phyloP scores from a whole-genome alignment of 345 rosid species.

The Boechera retrofracta region DNA sequence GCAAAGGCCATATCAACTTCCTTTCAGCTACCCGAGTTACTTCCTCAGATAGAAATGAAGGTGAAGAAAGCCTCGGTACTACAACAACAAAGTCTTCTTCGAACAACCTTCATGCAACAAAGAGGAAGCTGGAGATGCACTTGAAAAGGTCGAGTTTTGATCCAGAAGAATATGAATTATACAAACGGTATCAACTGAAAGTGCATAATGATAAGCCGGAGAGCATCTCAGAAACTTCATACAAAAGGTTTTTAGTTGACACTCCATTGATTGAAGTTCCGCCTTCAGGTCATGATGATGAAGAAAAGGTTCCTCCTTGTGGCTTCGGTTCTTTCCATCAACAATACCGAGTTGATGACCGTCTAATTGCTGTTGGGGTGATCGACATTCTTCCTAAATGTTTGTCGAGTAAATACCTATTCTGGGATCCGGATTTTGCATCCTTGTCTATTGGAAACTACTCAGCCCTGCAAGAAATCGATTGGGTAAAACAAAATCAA shows the following conservation, averaged over 20 bases:
- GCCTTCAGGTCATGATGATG: constrained; percentile 54
- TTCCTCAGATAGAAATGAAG: constrained; percentile 44
- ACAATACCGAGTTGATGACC: constrained; percentile 79
- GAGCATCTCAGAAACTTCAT: constrained; percentile 63
- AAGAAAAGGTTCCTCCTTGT: constrained; percentile 68
- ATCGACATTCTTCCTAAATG: constrained; percentile 89
- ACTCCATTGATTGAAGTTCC: constrained; percentile 75
- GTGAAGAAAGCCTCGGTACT: constrained; percentile 47
- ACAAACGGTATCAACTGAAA: constrained; percentile 74
- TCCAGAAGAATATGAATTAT: constrained; percentile 76
- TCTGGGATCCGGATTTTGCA: constrained; percentile 96
- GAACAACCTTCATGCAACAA: constrained; percentile 46
- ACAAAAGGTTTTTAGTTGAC: constrained; percentile 80
- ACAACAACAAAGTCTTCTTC: constrained; percentile 47
- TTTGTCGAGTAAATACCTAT: constrained; percentile 89
- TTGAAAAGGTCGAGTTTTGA: constrained; percentile 89
- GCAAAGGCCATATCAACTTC: constrained; percentile 86
- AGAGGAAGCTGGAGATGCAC: constrained; percentile 70
- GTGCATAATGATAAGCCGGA: constrained; percentile 81
- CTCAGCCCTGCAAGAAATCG: constrained; percentile 86
- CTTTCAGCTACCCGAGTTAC: constrained; percentile 48
- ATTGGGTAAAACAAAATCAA: constrained; percentile 80
- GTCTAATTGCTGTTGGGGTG: constrained; percentile 89
- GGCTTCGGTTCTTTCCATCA: constrained; percentile 99
- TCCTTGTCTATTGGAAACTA: constrained; percentile 83